These are phyloP conservation scores for Micractinium sp. DNA, from an alignment of 139 green algal species.

Conservation along the genomic window DNA sequence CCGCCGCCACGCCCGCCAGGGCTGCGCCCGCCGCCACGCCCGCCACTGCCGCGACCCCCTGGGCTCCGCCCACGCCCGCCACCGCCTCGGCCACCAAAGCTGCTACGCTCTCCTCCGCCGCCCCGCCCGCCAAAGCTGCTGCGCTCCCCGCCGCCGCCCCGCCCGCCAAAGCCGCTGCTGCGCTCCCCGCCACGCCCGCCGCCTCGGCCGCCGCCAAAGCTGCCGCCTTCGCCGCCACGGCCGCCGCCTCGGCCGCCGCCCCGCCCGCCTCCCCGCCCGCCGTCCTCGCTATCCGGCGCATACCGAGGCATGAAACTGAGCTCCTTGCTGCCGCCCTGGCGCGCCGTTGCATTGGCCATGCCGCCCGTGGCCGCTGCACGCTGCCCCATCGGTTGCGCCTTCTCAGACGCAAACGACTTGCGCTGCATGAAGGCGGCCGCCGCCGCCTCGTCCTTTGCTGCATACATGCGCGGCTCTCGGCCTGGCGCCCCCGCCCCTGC, in stretches of 20 bases:
- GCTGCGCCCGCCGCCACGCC: neutral
- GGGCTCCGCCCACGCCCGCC: too few species aligned
- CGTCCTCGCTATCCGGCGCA: slow-evolving; percentile 31
- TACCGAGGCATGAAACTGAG: slow-evolving; percentile 65
- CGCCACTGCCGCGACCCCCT: neutral
- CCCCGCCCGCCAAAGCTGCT: neutral
- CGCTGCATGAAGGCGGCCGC: slow-evolving; percentile 68
- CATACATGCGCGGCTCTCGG: slow-evolving; percentile 73
- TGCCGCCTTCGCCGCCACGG: neutral
- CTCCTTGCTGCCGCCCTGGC: slow-evolving; percentile 70
- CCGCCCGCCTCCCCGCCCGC: slow-evolving; percentile 18
- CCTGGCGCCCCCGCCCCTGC: slow-evolving; percentile 2
- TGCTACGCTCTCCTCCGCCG: too few species aligned
- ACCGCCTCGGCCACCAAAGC: slow-evolving; percentile 16
- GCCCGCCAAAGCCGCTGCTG: neutral
- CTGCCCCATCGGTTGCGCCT: slow-evolving; percentile 66
- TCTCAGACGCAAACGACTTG: slow-evolving; percentile 53
- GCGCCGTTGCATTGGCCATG: neutral
- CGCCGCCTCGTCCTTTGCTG: slow-evolving; percentile 66
- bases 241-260: slow-evolving; percentile 12
- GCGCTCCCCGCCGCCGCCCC: slow-evolving; percentile 1
- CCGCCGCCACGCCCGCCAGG: neutral
- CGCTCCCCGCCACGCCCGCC: neutral
- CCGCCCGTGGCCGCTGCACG: slow-evolving; percentile 39
- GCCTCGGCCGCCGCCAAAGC: slow-evolving; percentile 9